Conservation (phyloP, 2,329 filamentous ascomycete species). For the Colletotrichum sp. region DNA sequence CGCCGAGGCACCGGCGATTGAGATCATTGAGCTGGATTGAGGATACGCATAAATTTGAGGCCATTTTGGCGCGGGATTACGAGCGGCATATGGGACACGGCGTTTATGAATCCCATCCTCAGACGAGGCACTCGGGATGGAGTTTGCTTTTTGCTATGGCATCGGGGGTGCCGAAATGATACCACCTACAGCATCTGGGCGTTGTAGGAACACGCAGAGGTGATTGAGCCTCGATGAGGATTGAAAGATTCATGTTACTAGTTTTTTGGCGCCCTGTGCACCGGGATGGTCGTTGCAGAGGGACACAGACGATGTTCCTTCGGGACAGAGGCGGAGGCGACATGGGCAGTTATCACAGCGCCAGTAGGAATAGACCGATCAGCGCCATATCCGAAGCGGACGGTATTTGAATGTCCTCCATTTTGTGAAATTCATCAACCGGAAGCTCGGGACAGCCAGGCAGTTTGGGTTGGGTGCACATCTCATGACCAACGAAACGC, state of each 20-base stretch:
- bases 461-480: background rate
- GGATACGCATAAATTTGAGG: background rate
- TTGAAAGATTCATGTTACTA: background rate
- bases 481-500: background rate
- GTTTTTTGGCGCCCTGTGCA: background rate
- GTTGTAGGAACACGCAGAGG: background rate
- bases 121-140: background rate
- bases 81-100: background rate
- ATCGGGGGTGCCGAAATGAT: slow-evolving; percentile 11
- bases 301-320: background rate
- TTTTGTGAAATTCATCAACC: background rate
- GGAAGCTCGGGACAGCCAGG: background rate
- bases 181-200: slow-evolving; percentile 13
- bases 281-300: background rate
- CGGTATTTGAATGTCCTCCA: background rate
- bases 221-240: background rate
- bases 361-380: background rate
- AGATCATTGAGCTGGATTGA: slow-evolving; percentile 22
- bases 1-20: background rate
- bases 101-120: background rate
- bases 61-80: background rate
- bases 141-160: background rate
- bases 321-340: background rate
- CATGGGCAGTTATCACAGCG: background rate
- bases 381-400: background rate